phyloP scores from a whole-genome alignment of 1,139 yeast species.

The Debaryomyces nepalensis region DNA sequence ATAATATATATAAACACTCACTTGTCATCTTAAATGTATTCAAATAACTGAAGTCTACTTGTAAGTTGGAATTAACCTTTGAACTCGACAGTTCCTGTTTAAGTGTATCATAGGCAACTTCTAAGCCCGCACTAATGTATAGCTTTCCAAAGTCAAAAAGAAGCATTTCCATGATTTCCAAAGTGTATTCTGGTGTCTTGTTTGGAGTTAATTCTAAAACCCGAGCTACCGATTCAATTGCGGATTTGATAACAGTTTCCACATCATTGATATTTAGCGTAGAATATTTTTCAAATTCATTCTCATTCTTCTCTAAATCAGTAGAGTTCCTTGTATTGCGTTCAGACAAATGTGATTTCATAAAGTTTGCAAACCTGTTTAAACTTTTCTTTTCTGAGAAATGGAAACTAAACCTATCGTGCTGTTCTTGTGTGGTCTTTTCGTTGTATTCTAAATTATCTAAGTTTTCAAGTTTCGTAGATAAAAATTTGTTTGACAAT shows the following conservation, averaged over 20 bases:
- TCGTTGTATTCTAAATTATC: constrained; percentile 34
- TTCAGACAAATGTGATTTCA: constrained; percentile 42
- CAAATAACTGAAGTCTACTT: constrained; percentile 51
- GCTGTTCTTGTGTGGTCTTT: constrained; percentile 21
- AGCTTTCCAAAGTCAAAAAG: constrained; percentile 73
- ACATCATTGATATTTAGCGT: constrained; percentile 52
- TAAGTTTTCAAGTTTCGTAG: constrained; percentile 45
- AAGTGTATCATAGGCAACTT: constrained; percentile 59
- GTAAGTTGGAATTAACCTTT: constrained; percentile 27
- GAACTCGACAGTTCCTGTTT: constrained; percentile 33
- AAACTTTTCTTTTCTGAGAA: constrained; percentile 47
- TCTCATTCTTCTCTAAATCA: constrained; percentile 25
- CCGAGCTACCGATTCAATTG: constrained; percentile 82
- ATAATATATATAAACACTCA: constrained; percentile 66
- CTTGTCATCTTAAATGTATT: constrained; percentile 59
- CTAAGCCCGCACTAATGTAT: constrained; percentile 76
- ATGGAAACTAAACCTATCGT: constrained; percentile 38
- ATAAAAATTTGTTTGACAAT: constrained; percentile 50
- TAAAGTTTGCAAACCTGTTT: constrained; percentile 45
- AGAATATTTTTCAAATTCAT: constrained; percentile 33
- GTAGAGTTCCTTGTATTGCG: constrained; percentile 26
- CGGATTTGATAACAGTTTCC: constrained; percentile 68
- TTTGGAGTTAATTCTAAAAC: constrained; percentile 72
- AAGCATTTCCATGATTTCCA: constrained; percentile 69
- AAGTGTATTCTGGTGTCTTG: constrained; percentile 65